Evolutionary conservation across 148 eudicot genomes (phyloP).

Genomic region (Limonium bicolor): DNA sequence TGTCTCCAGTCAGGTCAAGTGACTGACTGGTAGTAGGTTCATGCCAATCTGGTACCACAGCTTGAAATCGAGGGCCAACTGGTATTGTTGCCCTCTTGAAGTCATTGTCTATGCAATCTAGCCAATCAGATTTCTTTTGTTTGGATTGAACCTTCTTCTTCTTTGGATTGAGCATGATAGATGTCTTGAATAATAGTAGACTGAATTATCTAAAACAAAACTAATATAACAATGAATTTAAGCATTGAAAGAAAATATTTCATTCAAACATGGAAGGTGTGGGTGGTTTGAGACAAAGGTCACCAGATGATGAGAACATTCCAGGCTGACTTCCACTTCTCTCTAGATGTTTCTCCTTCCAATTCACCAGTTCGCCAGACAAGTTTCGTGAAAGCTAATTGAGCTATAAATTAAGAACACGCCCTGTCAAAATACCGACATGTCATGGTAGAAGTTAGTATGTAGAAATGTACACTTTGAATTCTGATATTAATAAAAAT

Average conservation of each 20-base stretch:
- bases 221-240: neutral
- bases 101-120: constrained; percentile 15
- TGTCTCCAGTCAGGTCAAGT: neutral
- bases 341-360: too few relatives aligned
- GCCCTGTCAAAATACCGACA: too few relatives aligned
- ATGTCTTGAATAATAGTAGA: neutral
- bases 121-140: constrained; percentile 19
- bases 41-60: constrained; percentile 32
- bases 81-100: constrained; percentile 32
- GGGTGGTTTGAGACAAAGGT: too few relatives aligned
- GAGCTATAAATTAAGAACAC: too few relatives aligned
- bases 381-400: too few relatives aligned
- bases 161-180: constrained; percentile 36
- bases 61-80: constrained; percentile 68
- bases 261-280: neutral
- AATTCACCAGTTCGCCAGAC: too few relatives aligned
- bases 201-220: neutral
- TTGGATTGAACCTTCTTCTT: constrained; percentile 14
- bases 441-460: too few relatives aligned
- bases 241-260: neutral
- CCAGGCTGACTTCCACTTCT: too few relatives aligned
- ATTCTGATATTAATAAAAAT: too few relatives aligned
- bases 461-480: too few relatives aligned
- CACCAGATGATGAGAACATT: constrained; percentile 1
- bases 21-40: constrained; percentile 13